These are phyloP conservation scores for Wickerhamiella azymoides DNA, from an alignment of 805 yeast species.

Conservation along the genomic window DNA sequence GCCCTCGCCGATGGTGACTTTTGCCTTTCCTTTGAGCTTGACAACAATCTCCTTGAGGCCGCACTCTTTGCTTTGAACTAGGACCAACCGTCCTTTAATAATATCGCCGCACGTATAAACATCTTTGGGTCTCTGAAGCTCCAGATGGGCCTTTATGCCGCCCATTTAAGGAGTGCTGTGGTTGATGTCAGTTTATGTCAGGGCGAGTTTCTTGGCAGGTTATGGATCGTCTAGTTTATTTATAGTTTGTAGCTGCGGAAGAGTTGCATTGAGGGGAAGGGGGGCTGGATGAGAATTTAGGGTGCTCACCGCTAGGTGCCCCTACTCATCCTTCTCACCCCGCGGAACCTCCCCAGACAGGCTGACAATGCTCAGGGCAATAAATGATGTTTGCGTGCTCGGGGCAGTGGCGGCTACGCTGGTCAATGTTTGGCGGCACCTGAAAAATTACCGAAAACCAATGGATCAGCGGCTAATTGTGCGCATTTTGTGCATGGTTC, in stretches of 20 bases:
- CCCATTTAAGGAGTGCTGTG: not conserved
- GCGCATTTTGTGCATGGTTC: constrained; percentile 69
- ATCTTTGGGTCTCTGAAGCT: not conserved
- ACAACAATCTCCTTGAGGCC: constrained; percentile 7
- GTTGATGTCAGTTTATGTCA: too few species aligned
- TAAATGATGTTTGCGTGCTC: constrained; percentile 14
- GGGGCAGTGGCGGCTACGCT: constrained; percentile 31
- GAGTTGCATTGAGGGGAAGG: too few species aligned
- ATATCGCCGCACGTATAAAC: constrained; percentile 7
- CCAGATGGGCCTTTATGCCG: constrained; percentile 1
- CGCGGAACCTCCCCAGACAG: too few species aligned
- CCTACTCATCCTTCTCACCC: too few species aligned
- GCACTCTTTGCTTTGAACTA: not conserved
- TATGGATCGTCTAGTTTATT: too few species aligned
- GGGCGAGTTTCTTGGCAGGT: too few species aligned
- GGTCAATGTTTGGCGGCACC: constrained; percentile 38
- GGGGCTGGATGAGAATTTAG: too few species aligned
- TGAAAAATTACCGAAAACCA: constrained; percentile 73
- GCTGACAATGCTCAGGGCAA: constrained; percentile 10
- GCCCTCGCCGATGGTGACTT: constrained; percentile 10
- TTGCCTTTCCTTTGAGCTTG: constrained; percentile 6
- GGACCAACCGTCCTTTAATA: not conserved
- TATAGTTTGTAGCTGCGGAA: too few species aligned
- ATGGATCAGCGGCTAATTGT: constrained; percentile 73
- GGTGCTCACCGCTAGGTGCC: too few species aligned